These are phyloP conservation scores for Xylaria multiplex DNA, from an alignment of 2,329 filamentous ascomycete genomes.

Conservation along the genomic window DNA sequence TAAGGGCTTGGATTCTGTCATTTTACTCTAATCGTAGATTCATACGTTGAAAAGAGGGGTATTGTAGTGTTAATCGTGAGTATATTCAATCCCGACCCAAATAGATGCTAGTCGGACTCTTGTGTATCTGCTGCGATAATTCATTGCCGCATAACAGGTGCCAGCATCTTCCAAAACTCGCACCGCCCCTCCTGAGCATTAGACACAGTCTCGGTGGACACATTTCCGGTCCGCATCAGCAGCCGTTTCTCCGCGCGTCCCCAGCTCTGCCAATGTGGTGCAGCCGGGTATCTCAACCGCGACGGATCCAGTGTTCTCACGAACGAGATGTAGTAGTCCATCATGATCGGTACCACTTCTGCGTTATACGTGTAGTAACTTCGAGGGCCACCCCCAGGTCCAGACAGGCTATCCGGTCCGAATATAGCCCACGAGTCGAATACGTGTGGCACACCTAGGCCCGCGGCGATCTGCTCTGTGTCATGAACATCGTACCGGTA, in stretches of 20 bases:
- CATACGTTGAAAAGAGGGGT: too few relatives aligned
- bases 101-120: too few relatives aligned
- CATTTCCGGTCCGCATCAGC: slow-evolving; percentile 54
- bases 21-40: too few relatives aligned
- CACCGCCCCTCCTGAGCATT: slow-evolving; percentile 53
- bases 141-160: slow-evolving; percentile 49
- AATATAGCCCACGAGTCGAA: slow-evolving; percentile 61
- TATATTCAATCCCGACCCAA: too few relatives aligned
- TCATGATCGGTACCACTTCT: slow-evolving; percentile 57
- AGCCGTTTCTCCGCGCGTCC: slow-evolving; percentile 46
- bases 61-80: too few relatives aligned
- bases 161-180: slow-evolving; percentile 54
- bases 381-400: slow-evolving; percentile 40
- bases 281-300: slow-evolving; percentile 44
- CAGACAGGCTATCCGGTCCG: slow-evolving; percentile 54
- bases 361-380: slow-evolving; percentile 56
- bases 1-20: too few relatives aligned
- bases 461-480: slow-evolving; percentile 48
- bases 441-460: slow-evolving; percentile 60
- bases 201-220: slow-evolving; percentile 53
- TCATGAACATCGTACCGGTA: slow-evolving; percentile 63
- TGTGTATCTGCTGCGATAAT: too few relatives aligned
- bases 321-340: slow-evolving; percentile 63
- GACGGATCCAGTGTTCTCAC: slow-evolving; percentile 59
- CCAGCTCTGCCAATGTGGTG: slow-evolving; percentile 58